Evolutionary conservation across 805 yeast genomes (phyloP).

Genomic region (Wickerhamiella siamensis): DNA sequence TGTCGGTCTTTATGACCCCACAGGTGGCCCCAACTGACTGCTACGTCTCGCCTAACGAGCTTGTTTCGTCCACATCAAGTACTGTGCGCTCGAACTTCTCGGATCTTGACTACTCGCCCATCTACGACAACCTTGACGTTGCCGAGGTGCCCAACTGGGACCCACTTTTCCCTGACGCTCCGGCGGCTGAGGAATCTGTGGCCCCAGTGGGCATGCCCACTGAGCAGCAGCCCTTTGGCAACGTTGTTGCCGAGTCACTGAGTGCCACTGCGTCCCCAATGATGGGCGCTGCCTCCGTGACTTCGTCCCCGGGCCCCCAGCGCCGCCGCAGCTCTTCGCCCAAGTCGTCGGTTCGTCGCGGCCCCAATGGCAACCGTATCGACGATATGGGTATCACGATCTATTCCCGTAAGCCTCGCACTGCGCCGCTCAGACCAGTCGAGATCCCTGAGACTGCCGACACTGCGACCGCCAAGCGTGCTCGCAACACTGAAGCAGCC

Average conservation of each 20-base stretch:
- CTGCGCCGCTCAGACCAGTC: conserved; percentile 58
- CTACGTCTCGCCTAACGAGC: conserved; percentile 14
- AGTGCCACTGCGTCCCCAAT: not conserved
- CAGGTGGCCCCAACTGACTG: not conserved
- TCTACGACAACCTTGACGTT: conserved; percentile 20
- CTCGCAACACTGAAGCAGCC: conserved; percentile 91
- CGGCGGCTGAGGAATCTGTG: too few relatives aligned
- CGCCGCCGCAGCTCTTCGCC: conserved; percentile 1
- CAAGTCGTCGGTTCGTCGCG: not conserved
- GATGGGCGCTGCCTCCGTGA: not conserved
- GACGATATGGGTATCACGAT: conserved; percentile 66
- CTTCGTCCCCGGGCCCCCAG: not conserved
- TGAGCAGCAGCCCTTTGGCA: not conserved
- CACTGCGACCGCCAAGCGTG: conserved; percentile 48
- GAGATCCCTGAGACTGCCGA: conserved; percentile 31
- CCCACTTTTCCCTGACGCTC: conserved; percentile 13
- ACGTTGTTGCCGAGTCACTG: not conserved
- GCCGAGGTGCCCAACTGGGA: conserved; percentile 15
- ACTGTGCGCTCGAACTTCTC: conserved; percentile 2
- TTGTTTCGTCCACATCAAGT: conserved; percentile 8
- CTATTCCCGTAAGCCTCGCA: conserved; percentile 65
- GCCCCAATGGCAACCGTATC: conserved; percentile 6
- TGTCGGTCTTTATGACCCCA: conserved; percentile 4
- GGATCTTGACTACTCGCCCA: conserved; percentile 17
- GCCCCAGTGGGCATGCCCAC: not conserved